Evolutionary conservation across 345 rosid species (phyloP), one percentile per base, ranked within the genome.

Genomic region (Salix purpurea): DNA sequence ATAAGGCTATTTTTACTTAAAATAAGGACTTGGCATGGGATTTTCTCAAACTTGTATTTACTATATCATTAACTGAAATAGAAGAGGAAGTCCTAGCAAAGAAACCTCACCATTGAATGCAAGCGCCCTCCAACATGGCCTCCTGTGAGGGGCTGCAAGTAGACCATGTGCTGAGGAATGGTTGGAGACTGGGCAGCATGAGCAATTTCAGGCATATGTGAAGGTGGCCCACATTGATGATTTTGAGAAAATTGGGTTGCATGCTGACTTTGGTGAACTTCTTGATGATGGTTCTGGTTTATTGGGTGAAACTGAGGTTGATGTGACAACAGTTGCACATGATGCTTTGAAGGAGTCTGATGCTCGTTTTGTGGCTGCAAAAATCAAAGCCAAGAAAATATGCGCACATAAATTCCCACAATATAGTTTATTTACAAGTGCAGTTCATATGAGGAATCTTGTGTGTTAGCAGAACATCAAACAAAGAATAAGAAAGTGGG

Each of bases 141-240:
- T 67, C 90, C 92, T 14, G 89, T 52, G 61, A 91, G 85, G 4
- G 96, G 93, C 69, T 91, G 98, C 77, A 93, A 86, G 86, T 97
- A 93, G 79, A 88, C 86, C 82, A 95, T 91, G 74, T 91, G 95
- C 77, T 90, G 97, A 32, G 98, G 83, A 71, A 93, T 88, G 75
- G 88, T 75, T 24, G 92, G 82, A 40, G 97, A 88, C 58, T 90
- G 97, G 74, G 86, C 90, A 44, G 88, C n/a, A 70, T 92, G 94
- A 75, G 88, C 64, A 56, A 92, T 82, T 65, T 95, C 97, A 69
- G 94, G 69, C 80, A 89, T 68, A 74, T 85, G 87, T 56, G 90
- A 69, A 58, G 87, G 61, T 9, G 92, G 78, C 9, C 85, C 90
- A 78, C 96, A 88, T 36, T 88, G 93, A 84, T 88, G 92, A 84